Base-by-base conservation (phyloP, 805 yeast genomes). In the Kluyveromyces wickerhamii region DNA sequence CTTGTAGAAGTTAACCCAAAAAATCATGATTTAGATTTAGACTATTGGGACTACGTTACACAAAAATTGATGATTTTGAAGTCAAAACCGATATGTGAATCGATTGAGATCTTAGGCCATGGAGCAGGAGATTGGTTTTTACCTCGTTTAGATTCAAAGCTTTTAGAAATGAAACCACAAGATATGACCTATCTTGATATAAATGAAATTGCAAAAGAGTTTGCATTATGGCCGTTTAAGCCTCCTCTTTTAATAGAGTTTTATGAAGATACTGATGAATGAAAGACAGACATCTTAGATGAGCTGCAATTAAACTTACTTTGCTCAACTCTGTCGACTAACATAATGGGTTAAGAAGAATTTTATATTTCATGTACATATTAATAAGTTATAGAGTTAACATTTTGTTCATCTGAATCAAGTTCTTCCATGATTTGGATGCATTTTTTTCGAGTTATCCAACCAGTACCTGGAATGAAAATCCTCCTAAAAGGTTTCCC, bases 221-320 rank as follows among this genome's bases (percentile, higher is more conserved):
- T 30, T 22, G 33, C 33, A 9, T 14, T 30, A 9, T 89, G 96
- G 97, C 92, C 96, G 0, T 89, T 87, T 65, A 86, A 79, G 55
- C 33, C 33, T 5, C 19, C 33, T 6, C 22, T 30, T 7, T 21
- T 30, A 8, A 13, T 30, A 12, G 33, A 30, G 7, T 30, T 30
- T 18, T 30, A 30, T 18, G 33, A 22, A 14, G 32, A 32, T 7
- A 17, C 14, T 15, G 25, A 21, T 6, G 33, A 30, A 10, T 30
- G 21, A 20, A 21, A 8, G n/a, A n/a, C n/a, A n/a, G n/a, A n/a
- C n/a, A 18, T 5, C 13, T n/a, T 7, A 14, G 12, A n/a, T 25
- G 21, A 16, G 15, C 7, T 7, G 20, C n/a, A 17, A 23, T 2
- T n/a, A 21, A 21, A 21, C 8, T 1, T 11, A 22, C 15, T 22